Evolutionary conservation across 2,329 filamentous ascomycete species (phyloP).

Genomic region (Epichloe gansuensis): DNA sequence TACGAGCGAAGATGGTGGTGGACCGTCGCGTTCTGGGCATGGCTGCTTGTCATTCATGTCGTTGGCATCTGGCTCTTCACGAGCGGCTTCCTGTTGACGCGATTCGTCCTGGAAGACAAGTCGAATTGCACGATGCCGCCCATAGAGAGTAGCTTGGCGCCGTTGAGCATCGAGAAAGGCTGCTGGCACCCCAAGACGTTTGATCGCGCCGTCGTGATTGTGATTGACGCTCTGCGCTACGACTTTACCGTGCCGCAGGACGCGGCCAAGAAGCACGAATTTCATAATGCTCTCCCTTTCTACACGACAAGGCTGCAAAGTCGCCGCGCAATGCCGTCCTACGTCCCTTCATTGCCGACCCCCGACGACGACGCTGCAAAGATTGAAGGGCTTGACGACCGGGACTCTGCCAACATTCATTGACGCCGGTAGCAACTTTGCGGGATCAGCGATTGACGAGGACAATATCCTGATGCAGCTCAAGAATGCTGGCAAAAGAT

Average conservation of each 20-base stretch:
- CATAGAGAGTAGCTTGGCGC: constrained; percentile 33
- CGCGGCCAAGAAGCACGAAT: constrained; percentile 33
- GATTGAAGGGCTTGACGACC: constrained; percentile 87
- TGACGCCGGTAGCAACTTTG: constrained; percentile 89
- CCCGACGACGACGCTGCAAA: constrained; percentile 83
- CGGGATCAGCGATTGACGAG: constrained; percentile 88
- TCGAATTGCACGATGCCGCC: constrained; percentile 61
- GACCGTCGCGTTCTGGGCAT: constrained; percentile 55
- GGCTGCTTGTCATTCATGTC: constrained; percentile 62
- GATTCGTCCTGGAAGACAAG: constrained; percentile 66
- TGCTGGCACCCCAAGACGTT: constrained; percentile 97
- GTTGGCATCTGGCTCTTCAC: constrained; percentile 86
- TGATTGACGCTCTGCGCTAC: constrained; percentile 90
- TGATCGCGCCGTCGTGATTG: constrained; percentile 76
- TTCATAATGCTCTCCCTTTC: constrained; percentile 76
- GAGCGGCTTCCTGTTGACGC: constrained; percentile 84
- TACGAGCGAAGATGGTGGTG: constrained; percentile 44
- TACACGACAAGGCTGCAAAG: constrained; percentile 69
- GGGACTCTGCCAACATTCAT: constrained; percentile 92
- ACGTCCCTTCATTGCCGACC: constrained; percentile 91
- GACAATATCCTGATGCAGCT: constrained; percentile 64
- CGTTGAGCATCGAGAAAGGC: constrained; percentile 44
- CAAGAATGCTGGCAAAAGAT: constrained; percentile 56
- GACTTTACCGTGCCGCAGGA: constrained; percentile 80
- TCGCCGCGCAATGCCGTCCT: constrained; percentile 76